Evolutionary conservation across 345 rosid species (phyloP), one percentile per base, ranked within the genome.

Genomic region (Jatropha curcas): DNA sequence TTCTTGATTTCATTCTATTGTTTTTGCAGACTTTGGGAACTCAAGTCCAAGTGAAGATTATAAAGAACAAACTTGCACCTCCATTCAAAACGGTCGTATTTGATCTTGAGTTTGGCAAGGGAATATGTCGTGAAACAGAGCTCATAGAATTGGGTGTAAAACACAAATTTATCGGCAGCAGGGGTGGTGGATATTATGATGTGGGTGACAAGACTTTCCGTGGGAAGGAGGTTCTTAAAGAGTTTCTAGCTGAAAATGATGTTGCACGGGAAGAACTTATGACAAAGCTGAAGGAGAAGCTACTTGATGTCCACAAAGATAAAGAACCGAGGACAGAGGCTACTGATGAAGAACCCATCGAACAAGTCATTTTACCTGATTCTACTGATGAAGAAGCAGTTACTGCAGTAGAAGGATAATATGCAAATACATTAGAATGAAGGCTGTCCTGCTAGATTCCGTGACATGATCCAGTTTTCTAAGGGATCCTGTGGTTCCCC

Each of bases 31-130:
- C 84, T 31, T 67, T 83, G 4, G 98, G 97, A 74, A 87, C 90
- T 78, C 88, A 86, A 83, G 84, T 96, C 48, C 77, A 79, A 28
- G 97, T 92, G 57, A 93, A 96, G 84, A 78, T 96, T 72, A 95
- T 93, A 77, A 96, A 96, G 88, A 96, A 93, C 84, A 93, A 96
- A 83, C 96, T 90, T 22, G 92, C 98, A 22, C 93, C 99, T 25
- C 99, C 99, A 4, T 96, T 96, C 68, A 88, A 82, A 83, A 88
- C 89, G 4, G 93, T 86, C 4, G 85, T 84, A 67, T 96, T 93
- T 77, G 99, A 91, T 80, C 94, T 96, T 19, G 95, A 89, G 79
- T 96, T 93, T 68, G 99, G 99, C 55, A 96, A 88, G 84, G 99
- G 99, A 74, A 96, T 96, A 77, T 82, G 88, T 74, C 86, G 86